Conservation (phyloP, 305 asterid genomes). For the Fraxinus dipetala region DNA sequence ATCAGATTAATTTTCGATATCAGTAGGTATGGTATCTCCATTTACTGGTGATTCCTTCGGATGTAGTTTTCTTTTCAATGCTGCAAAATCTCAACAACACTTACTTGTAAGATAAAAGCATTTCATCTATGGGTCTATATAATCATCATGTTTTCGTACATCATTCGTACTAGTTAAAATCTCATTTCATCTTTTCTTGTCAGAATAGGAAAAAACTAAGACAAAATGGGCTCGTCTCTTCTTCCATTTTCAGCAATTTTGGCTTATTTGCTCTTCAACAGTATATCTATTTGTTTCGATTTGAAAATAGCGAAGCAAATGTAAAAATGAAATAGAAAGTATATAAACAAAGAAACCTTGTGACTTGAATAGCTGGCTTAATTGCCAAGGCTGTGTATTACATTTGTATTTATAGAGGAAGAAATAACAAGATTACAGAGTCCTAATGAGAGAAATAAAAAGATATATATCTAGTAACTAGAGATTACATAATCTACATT, state of each 20-base stretch:
- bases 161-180: background rate
- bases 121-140: too few species aligned
- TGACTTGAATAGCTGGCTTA: background rate
- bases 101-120: background rate
- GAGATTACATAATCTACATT: background rate
- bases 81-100: background rate
- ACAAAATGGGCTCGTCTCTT: slow-evolving; percentile 21
- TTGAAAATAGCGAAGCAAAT: slow-evolving; percentile 1
- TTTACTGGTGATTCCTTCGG: slow-evolving; percentile 22
- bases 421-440: background rate
- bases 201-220: background rate
- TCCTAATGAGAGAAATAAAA: background rate
- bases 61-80: slow-evolving; percentile 14
- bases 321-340: too few species aligned
- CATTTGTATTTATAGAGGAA: too few species aligned
- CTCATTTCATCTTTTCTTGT: background rate
- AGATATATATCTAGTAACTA: too few species aligned
- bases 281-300: background rate
- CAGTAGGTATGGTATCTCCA: slow-evolving; percentile 27
- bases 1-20: slow-evolving; percentile 30
- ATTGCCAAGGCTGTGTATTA: background rate
- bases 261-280: slow-evolving; percentile 7
- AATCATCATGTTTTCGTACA: background rate
- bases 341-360: background rate
- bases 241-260: background rate